A percentile compares a stretch with the other conserved stretches of the same genome.
Evolutionary conservation across 2,329 filamentous ascomycete species (phyloP).

Genomic region (Fusarium chlamydosporum): DNA sequence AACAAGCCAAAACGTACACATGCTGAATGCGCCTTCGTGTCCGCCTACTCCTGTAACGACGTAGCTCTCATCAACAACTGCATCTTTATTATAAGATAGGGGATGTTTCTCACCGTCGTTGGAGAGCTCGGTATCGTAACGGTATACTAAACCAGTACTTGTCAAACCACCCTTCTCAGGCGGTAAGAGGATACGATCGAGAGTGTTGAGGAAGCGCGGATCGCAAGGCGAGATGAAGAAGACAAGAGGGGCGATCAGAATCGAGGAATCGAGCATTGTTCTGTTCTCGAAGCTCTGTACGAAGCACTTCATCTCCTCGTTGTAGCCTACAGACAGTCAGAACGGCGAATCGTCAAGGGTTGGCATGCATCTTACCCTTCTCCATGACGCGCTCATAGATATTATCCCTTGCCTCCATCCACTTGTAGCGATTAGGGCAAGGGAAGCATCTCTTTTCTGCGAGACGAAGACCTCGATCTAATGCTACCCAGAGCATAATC

Average conservation of each 20-base stretch:
- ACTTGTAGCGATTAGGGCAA: constrained; percentile 76
- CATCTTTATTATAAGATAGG: background rate
- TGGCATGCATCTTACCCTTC: constrained; percentile 61
- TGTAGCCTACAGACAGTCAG: constrained; percentile 69
- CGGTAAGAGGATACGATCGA: constrained; percentile 78
- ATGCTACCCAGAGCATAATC: constrained; percentile 85
- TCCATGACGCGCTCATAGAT: constrained; percentile 84
- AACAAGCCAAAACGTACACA: constrained; percentile 88
- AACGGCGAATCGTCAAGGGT: too few species aligned
- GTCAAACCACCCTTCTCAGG: constrained; percentile 83
- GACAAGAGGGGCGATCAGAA: constrained; percentile 81
- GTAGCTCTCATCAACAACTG: constrained; percentile 15
- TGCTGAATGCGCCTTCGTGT: constrained; percentile 81
- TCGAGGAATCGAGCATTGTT: constrained; percentile 79
- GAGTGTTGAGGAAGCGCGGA: constrained; percentile 78
- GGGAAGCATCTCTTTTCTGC: constrained; percentile 82
- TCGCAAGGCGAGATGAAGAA: constrained; percentile 86
- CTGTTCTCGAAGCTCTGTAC: constrained; percentile 81
- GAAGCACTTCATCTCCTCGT: constrained; percentile 76
- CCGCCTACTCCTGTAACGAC: constrained; percentile 74
- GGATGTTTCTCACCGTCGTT: constrained; percentile 72
- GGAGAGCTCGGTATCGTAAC: constrained; percentile 77
- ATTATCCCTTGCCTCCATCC: constrained; percentile 75
- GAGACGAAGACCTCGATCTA: constrained; percentile 80
- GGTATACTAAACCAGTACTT: constrained; percentile 80